These are phyloP conservation scores for Hygrophoropsis aurantiaca DNA, from an alignment of 768 basidiomycete genomes.

Conservation along the genomic window DNA sequence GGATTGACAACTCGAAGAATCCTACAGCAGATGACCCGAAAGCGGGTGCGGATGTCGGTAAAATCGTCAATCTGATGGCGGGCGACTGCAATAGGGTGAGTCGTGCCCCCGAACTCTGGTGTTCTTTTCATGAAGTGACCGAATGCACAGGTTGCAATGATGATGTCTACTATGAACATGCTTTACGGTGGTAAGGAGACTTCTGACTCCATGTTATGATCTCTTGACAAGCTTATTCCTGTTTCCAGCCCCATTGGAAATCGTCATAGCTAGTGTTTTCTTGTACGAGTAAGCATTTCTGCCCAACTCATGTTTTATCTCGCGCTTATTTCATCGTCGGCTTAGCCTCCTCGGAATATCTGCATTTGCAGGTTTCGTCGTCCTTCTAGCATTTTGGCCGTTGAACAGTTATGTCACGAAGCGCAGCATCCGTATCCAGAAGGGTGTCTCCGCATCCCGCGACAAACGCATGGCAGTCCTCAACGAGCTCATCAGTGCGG, in stretches of 20 bases:
- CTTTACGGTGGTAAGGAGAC: constrained; percentile 57
- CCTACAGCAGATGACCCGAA: constrained; percentile 48
- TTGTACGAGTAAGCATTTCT: constrained; percentile 63
- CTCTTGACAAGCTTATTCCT: neutral
- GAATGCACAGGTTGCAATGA: constrained; percentile 51
- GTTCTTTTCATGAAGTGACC: constrained; percentile 3
- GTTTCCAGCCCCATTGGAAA: constrained; percentile 66
- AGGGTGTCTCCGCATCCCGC: constrained; percentile 17
- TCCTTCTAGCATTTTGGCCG: constrained; percentile 28
- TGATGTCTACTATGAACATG: constrained; percentile 57
- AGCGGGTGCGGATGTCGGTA: constrained; percentile 83
- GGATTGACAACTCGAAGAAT: constrained; percentile 21
- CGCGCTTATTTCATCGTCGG: neutral
- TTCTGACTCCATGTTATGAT: constrained; percentile 6
- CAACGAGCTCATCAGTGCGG: constrained; percentile 35
- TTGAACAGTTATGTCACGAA: constrained; percentile 34
- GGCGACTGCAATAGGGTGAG: constrained; percentile 60
- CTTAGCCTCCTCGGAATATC: constrained; percentile 60
- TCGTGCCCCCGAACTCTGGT: neutral
- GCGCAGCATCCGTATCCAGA: constrained; percentile 23
- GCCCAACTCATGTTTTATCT: neutral
- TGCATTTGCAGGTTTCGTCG: constrained; percentile 73
- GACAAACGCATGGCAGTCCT: constrained; percentile 37
- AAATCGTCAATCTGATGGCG: constrained; percentile 89
- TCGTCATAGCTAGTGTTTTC: constrained; percentile 69